These are phyloP conservation scores for Myochromella boudieri DNA, from an alignment of 768 basidiomycete species.

Conservation along the genomic window DNA sequence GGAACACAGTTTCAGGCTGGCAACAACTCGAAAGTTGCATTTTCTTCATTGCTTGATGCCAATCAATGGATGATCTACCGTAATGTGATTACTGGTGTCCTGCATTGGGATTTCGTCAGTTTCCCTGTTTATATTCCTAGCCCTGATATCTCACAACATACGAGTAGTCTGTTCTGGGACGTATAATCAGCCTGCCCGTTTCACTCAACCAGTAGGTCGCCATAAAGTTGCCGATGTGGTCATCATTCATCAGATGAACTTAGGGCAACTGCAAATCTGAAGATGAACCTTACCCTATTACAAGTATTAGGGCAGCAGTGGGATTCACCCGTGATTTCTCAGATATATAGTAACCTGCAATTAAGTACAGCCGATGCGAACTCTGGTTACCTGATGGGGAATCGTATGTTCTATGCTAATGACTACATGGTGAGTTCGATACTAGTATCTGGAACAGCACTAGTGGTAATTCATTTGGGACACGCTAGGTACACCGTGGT, in stretches of 20 bases:
- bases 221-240: not conserved
- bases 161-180: conserved; percentile 55
- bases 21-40: conserved; percentile 40
- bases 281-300: conserved; percentile 41
- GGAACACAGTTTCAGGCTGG: conserved; percentile 58
- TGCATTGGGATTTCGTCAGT: conserved; percentile 76
- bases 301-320: conserved; percentile 38
- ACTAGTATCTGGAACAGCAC: too few relatives aligned
- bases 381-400: conserved; percentile 20
- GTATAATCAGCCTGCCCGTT: conserved; percentile 69
- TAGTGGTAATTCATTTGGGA: not conserved
- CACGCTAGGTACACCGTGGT: conserved; percentile 22
- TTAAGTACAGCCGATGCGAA: conserved; percentile 27
- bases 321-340: conserved; percentile 28
- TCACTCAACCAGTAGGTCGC: conserved; percentile 27
- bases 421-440: conserved; percentile 18
- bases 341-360: conserved; percentile 15
- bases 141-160: conserved; percentile 2
- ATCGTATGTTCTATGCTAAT: conserved; percentile 26
- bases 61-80: conserved; percentile 70
- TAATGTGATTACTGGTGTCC: conserved; percentile 52
- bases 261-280: conserved; percentile 41
- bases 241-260: not conserved
- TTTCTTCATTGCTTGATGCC: conserved; percentile 57
- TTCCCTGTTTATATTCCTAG: not conserved